Conservation (phyloP, 2,329 filamentous ascomycete genomes). For the Ceratocystis destructans region DNA sequence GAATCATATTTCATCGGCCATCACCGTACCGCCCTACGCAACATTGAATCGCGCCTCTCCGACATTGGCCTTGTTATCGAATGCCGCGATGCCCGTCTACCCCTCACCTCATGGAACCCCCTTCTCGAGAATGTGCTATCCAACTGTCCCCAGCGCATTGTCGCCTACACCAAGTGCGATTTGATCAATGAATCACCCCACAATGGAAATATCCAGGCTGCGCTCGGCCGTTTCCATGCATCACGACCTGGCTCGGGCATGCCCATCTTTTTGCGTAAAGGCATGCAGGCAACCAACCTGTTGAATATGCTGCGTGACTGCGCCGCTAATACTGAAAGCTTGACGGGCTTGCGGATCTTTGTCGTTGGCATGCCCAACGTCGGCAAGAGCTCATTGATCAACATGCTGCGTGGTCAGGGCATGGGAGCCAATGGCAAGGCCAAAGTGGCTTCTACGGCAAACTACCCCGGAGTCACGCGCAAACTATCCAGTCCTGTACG, state of each 20-base stretch:
- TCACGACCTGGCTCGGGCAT: constrained; percentile 9
- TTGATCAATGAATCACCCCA: constrained; percentile 34
- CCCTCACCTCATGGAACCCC: constrained; percentile 79
- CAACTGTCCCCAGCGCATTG: constrained; percentile 51
- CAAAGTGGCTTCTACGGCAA: constrained; percentile 70
- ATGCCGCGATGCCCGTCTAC: constrained; percentile 85
- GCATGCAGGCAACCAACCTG: neutral
- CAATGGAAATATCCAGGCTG: constrained; percentile 24
- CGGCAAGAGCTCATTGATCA: constrained; percentile 89
- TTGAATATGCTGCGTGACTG: constrained; percentile 26
- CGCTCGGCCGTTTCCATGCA: constrained; percentile 24
- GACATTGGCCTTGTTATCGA: constrained; percentile 82
- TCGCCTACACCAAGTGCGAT: constrained; percentile 87
- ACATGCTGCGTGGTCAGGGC: constrained; percentile 60
- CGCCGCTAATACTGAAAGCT: constrained; percentile 30
- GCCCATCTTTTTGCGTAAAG: constrained; percentile 32
- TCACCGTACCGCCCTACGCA: constrained; percentile 64
- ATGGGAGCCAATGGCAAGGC: constrained; percentile 28
- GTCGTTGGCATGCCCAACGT: constrained; percentile 97
- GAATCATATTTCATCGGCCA: constrained; percentile 92
- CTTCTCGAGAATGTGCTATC: constrained; percentile 67
- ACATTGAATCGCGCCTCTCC: constrained; percentile 69
- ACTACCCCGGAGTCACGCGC: constrained; percentile 78
- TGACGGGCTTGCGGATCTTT: constrained; percentile 75
- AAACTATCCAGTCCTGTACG: constrained; percentile 75